A percentile compares a stretch with the other conserved stretches of the same genome.
phyloP scores from a whole-genome alignment of 306 rosid genomes.

The Casuarina equisetifolia region DNA sequence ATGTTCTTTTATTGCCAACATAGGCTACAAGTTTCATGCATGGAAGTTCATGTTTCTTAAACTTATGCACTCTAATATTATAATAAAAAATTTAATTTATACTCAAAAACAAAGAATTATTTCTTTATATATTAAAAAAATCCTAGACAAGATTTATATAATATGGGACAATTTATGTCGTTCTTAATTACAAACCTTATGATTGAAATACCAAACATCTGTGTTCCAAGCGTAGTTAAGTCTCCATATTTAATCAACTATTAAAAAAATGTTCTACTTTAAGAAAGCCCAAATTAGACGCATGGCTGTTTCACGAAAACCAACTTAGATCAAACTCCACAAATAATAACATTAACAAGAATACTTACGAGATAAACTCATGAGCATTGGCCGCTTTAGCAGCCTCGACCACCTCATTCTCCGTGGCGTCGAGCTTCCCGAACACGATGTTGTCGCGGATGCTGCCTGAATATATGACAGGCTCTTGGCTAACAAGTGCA shows the following conservation, averaged over 20 bases:
- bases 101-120: too few relatives aligned
- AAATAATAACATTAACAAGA: background rate
- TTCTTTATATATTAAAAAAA: too few relatives aligned
- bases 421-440: slow-evolving; percentile 76
- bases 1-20: too few relatives aligned
- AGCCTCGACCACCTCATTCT: slow-evolving; percentile 76
- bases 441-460: slow-evolving; percentile 71
- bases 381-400: slow-evolving; percentile 87
- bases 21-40: too few relatives aligned
- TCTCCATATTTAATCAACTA: background rate
- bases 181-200: background rate
- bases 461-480: slow-evolving; percentile 73
- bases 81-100: too few relatives aligned
- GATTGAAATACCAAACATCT: background rate
- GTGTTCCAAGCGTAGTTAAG: background rate
- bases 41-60: too few relatives aligned
- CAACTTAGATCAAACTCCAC: background rate
- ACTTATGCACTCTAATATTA: too few relatives aligned
- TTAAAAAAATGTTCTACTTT: background rate
- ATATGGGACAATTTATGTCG: too few relatives aligned
- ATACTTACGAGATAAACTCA: slow-evolving; percentile 85
- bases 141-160: too few relatives aligned
- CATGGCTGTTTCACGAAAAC: background rate
- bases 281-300: background rate
- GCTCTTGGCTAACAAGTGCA: slow-evolving; percentile 94